These are phyloP conservation scores for Glaciozyma antarctica DNA, from an alignment of 768 basidiomycete species.

Conservation along the genomic window DNA sequence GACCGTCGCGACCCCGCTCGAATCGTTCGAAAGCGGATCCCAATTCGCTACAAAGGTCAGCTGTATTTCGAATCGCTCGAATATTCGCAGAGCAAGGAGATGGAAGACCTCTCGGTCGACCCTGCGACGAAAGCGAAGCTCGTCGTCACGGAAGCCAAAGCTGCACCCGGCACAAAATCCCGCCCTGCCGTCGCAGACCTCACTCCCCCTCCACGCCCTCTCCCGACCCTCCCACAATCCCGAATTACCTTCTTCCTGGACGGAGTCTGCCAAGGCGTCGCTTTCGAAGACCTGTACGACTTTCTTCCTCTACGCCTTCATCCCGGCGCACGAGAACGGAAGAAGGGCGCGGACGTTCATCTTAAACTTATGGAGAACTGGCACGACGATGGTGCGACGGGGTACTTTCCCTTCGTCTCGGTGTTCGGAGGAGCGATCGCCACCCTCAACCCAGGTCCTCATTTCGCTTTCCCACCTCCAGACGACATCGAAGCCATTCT, in stretches of 20 bases:
- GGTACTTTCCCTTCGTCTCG: constrained; percentile 92
- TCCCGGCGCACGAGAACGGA: constrained; percentile 55
- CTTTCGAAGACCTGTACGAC: constrained; percentile 81
- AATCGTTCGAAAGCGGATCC: constrained; percentile 76
- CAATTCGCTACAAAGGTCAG: constrained; percentile 93
- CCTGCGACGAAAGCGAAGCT: constrained; percentile 51
- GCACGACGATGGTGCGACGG: constrained; percentile 87
- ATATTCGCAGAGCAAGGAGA: constrained; percentile 80
- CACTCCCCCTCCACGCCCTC: constrained; percentile 47
- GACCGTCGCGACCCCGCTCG: constrained; percentile 73
- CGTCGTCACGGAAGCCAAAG: constrained; percentile 47
- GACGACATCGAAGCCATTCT: constrained; percentile 63
- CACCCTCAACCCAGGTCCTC: constrained; percentile 75
- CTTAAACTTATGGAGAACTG: constrained; percentile 50
- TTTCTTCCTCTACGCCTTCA: constrained; percentile 70
- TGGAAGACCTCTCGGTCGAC: constrained; percentile 74
- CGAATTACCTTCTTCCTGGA: constrained; percentile 85
- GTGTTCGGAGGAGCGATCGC: constrained; percentile 83
- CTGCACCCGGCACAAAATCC: constrained; percentile 43
- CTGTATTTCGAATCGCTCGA: constrained; percentile 91
- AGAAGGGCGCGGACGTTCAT: constrained; percentile 48
- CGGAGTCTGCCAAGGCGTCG: constrained; percentile 69
- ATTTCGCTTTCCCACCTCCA: constrained; percentile 72
- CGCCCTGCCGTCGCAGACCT: constrained; percentile 29
- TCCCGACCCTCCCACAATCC: constrained; percentile 63